Evolutionary conservation across 805 yeast genomes (phyloP).

Genomic region (Dipodascopsis uninucleata): DNA sequence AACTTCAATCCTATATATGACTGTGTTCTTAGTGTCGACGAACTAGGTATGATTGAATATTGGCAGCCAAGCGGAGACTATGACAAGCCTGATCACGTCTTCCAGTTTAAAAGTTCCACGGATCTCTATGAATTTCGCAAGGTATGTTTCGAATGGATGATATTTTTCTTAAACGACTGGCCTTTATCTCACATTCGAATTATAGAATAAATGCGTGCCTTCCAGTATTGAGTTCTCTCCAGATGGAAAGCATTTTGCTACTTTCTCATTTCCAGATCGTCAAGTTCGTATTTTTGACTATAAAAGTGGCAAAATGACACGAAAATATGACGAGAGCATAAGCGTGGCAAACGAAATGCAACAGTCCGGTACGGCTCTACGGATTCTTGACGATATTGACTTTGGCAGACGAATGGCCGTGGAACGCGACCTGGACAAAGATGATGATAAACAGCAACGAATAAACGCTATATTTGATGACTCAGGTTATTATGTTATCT

Average conservation of each 20-base stretch:
- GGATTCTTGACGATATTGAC: constrained; percentile 31
- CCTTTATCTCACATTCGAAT: not conserved
- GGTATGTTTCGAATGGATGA: constrained; percentile 2
- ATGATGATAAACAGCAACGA: not conserved
- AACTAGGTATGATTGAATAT: constrained; percentile 39
- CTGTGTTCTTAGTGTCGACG: constrained; percentile 35
- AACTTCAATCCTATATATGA: constrained; percentile 30
- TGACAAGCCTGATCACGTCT: constrained; percentile 32
- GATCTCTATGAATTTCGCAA: constrained; percentile 41
- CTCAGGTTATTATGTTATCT: constrained; percentile 34
- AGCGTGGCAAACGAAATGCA: constrained; percentile 32
- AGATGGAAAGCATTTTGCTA: constrained; percentile 35
- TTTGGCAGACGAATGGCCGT: constrained; percentile 32
- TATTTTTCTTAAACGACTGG: not conserved
- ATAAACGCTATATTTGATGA: constrained; percentile 34
- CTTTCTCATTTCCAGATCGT: constrained; percentile 37
- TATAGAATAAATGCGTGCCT: constrained; percentile 31
- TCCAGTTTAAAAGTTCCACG: constrained; percentile 42
- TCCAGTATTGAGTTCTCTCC: constrained; percentile 31
- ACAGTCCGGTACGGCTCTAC: constrained; percentile 28
- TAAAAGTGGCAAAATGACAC: constrained; percentile 36
- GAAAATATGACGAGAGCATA: constrained; percentile 36
- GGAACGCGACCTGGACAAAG: constrained; percentile 30
- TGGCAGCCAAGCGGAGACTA: constrained; percentile 33
- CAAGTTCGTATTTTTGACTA: constrained; percentile 37